Percentiles rank a stretch among this genome's conserved stretches.
Evolutionary conservation across 768 basidiomycete genomes (phyloP).

Genomic region (Psilocybe cyanescens): DNA sequence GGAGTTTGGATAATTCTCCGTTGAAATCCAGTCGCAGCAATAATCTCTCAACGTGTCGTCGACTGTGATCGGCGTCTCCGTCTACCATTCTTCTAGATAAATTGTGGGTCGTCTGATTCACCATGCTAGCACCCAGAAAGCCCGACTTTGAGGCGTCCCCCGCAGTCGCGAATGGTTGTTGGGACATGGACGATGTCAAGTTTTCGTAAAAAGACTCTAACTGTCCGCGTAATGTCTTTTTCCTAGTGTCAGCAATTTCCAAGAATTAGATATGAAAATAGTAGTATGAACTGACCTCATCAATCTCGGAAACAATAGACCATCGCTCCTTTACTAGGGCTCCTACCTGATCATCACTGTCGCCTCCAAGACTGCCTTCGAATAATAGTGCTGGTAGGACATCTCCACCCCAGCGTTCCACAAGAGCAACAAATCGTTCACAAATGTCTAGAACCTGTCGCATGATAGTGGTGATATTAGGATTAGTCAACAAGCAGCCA

Average conservation of each 20-base stretch:
- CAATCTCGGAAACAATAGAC: slow-evolving; percentile 72
- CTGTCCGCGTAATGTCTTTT: slow-evolving; percentile 66
- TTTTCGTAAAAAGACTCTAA: slow-evolving; percentile 83
- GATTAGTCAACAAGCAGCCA: slow-evolving; percentile 78
- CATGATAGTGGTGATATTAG: slow-evolving; percentile 61
- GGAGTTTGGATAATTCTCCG: slow-evolving; percentile 65
- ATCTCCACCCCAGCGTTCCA: slow-evolving; percentile 93
- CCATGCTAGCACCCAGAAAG: slow-evolving; percentile 57
- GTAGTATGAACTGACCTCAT: slow-evolving; percentile 56
- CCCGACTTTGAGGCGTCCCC: slow-evolving; percentile 76
- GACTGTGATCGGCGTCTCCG: slow-evolving; percentile 62
- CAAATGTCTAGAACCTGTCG: slow-evolving; percentile 81
- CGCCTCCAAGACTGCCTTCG: slow-evolving; percentile 72
- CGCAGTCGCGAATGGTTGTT: slow-evolving; percentile 66
- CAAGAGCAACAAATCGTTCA: slow-evolving; percentile 84
- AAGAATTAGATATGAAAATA: not conserved
- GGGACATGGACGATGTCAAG: slow-evolving; percentile 74
- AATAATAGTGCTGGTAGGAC: slow-evolving; percentile 82
- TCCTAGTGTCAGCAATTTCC: not conserved
- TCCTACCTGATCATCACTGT: slow-evolving; percentile 63
- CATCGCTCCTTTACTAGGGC: slow-evolving; percentile 74
- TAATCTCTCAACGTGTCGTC: slow-evolving; percentile 82
- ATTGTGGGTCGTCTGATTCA: slow-evolving; percentile 55
- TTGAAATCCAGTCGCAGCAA: slow-evolving; percentile 87
- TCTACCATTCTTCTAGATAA: slow-evolving; percentile 57